These are phyloP conservation scores for Groenewaldozyma auringiensis DNA, from an alignment of 1,139 yeast genomes.

Conservation along the genomic window DNA sequence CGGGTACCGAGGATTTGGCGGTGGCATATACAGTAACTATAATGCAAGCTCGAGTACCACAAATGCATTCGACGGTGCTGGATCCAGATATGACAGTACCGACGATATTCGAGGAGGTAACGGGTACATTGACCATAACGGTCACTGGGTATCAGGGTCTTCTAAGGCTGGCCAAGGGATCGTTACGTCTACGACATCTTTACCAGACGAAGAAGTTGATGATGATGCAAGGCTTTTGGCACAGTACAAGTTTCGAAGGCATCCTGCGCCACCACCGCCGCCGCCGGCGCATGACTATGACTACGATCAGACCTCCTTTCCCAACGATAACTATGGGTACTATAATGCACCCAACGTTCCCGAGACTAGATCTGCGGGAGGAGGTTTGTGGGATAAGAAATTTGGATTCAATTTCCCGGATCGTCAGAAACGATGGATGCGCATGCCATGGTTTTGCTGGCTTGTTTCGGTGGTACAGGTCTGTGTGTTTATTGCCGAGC, in stretches of 20 bases:
- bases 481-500: slow-evolving; percentile 59
- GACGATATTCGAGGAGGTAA: neutral
- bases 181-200: neutral
- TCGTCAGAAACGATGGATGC: slow-evolving; percentile 11
- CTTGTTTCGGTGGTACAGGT: slow-evolving; percentile 40
- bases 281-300: slow-evolving; percentile 6
- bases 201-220: neutral
- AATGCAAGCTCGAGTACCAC: neutral
- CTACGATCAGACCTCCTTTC: neutral
- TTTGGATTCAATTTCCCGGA: neutral
- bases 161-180: neutral
- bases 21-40: neutral
- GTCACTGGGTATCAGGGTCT: neutral
- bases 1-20: neutral
- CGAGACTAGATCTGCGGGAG: neutral
- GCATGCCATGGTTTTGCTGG: slow-evolving; percentile 29
- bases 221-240: neutral
- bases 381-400: neutral
- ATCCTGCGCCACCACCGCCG: slow-evolving; percentile 9
- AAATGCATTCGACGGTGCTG: neutral
- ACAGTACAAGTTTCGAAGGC: neutral
- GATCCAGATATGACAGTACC: neutral
- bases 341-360: neutral
- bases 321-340: neutral
- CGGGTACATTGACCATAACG: neutral